Conservation (phyloP, 2,329 filamentous ascomycete species). For the Cladosporium velox region DNA sequence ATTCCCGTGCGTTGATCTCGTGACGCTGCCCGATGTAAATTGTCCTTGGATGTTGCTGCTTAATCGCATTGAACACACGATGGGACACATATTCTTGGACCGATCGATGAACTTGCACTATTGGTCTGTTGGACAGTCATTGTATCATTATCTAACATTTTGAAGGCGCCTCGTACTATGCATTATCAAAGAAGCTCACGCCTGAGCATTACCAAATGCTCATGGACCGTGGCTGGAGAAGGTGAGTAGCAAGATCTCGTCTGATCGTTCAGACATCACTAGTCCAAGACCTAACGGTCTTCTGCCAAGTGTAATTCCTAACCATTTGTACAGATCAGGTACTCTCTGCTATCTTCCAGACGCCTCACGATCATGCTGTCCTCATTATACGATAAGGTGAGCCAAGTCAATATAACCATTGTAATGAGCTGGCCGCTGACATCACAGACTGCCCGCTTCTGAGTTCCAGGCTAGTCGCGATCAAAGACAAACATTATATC, state of each 20-base stretch:
- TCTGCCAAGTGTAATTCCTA: not conserved
- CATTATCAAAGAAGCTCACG: constrained; percentile 61
- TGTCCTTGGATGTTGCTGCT: not conserved
- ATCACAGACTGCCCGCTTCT: constrained; percentile 62
- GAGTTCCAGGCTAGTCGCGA: constrained; percentile 68
- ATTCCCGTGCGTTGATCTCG: constrained; percentile 49
- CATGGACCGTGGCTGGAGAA: constrained; percentile 75
- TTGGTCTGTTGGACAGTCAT: not conserved
- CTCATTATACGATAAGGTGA: constrained; percentile 77
- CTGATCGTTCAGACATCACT: not conserved
- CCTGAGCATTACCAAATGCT: constrained; percentile 70
- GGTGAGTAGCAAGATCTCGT: constrained; percentile 51
- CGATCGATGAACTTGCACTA: not conserved
- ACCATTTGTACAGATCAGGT: constrained; percentile 44
- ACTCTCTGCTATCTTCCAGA: constrained; percentile 76
- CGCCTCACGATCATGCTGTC: constrained; percentile 79
- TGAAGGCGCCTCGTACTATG: constrained; percentile 73
- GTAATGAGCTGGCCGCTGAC: not conserved
- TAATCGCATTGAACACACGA: not conserved
- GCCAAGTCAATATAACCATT: not conserved
- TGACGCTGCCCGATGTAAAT: constrained; percentile 11
- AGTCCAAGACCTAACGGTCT: not conserved
- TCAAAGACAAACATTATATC: constrained; percentile 74
- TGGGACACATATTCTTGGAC: not conserved
- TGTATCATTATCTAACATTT: constrained; percentile 14